Evolutionary conservation across 345 rosid genomes (phyloP).

Genomic region (thale cress (Arabidopsis thaliana)): DNA sequence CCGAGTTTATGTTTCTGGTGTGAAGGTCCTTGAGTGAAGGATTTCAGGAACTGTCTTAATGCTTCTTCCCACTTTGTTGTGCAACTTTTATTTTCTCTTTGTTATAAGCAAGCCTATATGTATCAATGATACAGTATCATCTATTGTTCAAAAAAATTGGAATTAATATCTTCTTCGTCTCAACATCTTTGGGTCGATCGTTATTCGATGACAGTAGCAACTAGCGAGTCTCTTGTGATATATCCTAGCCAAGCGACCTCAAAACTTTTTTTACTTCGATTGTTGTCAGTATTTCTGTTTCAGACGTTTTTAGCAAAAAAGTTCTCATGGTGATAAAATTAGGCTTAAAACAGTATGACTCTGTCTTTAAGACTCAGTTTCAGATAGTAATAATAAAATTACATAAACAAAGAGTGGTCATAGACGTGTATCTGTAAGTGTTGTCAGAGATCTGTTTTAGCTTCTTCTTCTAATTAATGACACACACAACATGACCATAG

Average conservation of each 20-base stretch:
- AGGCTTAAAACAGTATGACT: neutral
- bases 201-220: neutral
- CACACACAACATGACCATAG: neutral
- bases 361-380: neutral
- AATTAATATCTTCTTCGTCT: neutral
- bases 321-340: neutral
- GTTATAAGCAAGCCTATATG: slow-evolving; percentile 19
- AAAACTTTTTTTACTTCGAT: too few relatives aligned
- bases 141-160: neutral
- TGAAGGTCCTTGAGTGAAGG: slow-evolving; percentile 65
- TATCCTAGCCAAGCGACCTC: too few relatives aligned
- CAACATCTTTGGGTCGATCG: neutral
- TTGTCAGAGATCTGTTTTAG: slow-evolving; percentile 18
- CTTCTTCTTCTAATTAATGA: slow-evolving; percentile 34
- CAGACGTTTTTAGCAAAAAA: neutral
- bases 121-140: neutral
- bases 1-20: slow-evolving; percentile 75
- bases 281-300: too few relatives aligned
- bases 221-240: neutral
- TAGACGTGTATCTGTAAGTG: slow-evolving; percentile 96
- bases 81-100: slow-evolving; percentile 18
- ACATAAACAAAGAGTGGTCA: slow-evolving; percentile 61
- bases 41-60: slow-evolving; percentile 18
- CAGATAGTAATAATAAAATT: too few relatives aligned
- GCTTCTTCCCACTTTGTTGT: slow-evolving; percentile 29